Evolutionary conservation across 441 rosid species (phyloP), one percentile per base, ranked within the genome.

Genomic region (Hura crepitans): DNA sequence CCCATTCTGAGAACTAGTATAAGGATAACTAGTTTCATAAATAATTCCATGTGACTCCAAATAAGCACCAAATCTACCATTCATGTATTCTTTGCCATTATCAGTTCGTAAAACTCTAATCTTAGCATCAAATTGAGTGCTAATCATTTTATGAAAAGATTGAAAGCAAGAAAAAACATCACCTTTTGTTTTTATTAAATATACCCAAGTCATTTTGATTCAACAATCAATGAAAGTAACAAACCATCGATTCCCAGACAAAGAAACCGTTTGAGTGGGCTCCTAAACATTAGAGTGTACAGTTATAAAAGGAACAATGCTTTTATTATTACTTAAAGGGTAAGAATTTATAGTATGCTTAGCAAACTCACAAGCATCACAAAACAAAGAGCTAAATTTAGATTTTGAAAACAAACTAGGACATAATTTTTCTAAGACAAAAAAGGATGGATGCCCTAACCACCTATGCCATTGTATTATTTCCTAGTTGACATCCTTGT

Each of bases 181-280:
- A 58, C 31, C 31, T 33, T 58, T 58, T 58, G 62, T 18, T 27
- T 57, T 57, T 15, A 30, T 2, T 12, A 58, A 30, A 58, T 58
- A 58, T 8, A 58, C 42, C 62, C 20, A 58, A 4, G 62, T 58
- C 10, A 58, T 25, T 18, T 23, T 58, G 31, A 43, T 58, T 2
- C 62, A 58, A 58, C 30, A 25, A 58, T 58, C 22, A 58, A 58
- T 58, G n/a, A 58, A 58, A 15, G 43, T 58, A 31, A 58, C 62
- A 58, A 58, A 58, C 62, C 42, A 58, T 7, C 39, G 20, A 13
- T 58, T 28, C 3, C 43, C 20, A 58, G 9, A 31, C 10, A 58
- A 28, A 4, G 62, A 58, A 3, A 30, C 9, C 2, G 15, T 31
- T 23, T 14, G 11, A 30, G 33, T 58, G 14, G 22, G 62, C 5